Evolutionary conservation across 495 filamentous ascomycete species (phyloP).

Genomic region (Aspergillus coremiiformis): DNA sequence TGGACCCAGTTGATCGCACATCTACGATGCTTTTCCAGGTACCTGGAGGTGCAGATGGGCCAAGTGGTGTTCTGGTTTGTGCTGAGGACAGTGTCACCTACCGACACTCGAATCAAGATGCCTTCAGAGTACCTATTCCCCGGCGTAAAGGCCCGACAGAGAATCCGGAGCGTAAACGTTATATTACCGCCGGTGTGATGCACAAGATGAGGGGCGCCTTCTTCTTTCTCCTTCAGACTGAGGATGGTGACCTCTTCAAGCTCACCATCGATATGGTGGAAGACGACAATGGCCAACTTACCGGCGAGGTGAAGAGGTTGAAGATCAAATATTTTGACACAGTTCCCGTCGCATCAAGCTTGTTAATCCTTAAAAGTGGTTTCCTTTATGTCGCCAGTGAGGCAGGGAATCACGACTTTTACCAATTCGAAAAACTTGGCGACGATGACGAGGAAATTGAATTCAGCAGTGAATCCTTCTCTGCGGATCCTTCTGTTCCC

Average conservation of each 20-base stretch:
- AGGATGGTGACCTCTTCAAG: conserved; percentile 97
- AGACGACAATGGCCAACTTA: conserved; percentile 68
- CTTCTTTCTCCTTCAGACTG: conserved; percentile 92
- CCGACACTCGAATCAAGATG: conserved; percentile 82
- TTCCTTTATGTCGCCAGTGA: conserved; percentile 92
- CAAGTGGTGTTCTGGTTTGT: conserved; percentile 91
- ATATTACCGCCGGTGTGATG: conserved; percentile 84
- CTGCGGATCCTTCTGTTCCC: conserved; percentile 58
- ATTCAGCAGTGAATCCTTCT: conserved; percentile 75
- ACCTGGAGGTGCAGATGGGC: conserved; percentile 86
- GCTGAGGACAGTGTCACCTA: conserved; percentile 93
- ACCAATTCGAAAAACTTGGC: conserved; percentile 96
- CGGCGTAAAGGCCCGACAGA: conserved; percentile 79
- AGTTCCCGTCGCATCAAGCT: conserved; percentile 73
- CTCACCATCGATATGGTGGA: conserved; percentile 86
- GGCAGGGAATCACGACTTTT: conserved; percentile 88
- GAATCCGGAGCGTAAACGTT: conserved; percentile 83
- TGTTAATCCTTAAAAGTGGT: conserved; percentile 91
- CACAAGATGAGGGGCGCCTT: conserved; percentile 96
- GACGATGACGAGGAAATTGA: conserved; percentile 88
- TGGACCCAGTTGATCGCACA: conserved; percentile 84
- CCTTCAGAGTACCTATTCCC: conserved; percentile 84
- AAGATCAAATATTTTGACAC: conserved; percentile 99
- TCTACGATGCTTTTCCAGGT: conserved; percentile 91
- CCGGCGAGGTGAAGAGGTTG: conserved; percentile 69